Base-by-base conservation (phyloP, 768 basidiomycete species). In the Chalciporus sphaerocephalus region DNA sequence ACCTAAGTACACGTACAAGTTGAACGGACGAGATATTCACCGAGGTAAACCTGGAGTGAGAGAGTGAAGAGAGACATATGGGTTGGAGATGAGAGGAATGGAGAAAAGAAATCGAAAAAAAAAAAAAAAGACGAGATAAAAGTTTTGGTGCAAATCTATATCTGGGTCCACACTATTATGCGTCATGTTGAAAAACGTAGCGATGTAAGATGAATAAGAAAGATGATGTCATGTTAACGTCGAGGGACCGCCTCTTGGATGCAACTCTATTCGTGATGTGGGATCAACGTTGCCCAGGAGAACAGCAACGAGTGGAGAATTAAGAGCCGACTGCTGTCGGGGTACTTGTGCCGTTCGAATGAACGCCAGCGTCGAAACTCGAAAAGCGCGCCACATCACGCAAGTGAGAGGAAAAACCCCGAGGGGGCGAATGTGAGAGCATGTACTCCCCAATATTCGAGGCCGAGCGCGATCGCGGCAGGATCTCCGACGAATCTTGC, bases 361-460 rank as follows among this genome's bases (percentile, higher is more conserved):
- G 55, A 28, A 24, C 39, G 30, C 66, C 54, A 53, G 58, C 58
- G 54, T 66, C 61, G 46, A 52, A 58, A 51, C 61, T 66, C 12
- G 57, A 42, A 27, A 64, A 69, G 16, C 61, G 63, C 34, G 56
- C 49, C 30, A 48, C 1, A 40, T 56, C 52, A 24, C 34, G 61
- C 51, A 41, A 53, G 42, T 37, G 52, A 42, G 40, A 58, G 48
- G 27, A 57, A 42, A 57, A 66, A 23, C 42, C 55, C 39, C 51
- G 59, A 27, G 60, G 59, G 53, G 71, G 51, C 59, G 59, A 42
- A 51, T 64, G 36, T 52, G 72, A 46, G 62, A 67, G 61, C 17
- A 80, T 51, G 43, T 75, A 68, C 23, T 73, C 76, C 48, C 79
- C 78, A 10, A 84, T 66, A 54, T 75, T 80, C 24, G 80, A 80